Evolutionary conservation across 1,284 basidiomycete species (phyloP).

Genomic region (Ganoderma boninense): DNA sequence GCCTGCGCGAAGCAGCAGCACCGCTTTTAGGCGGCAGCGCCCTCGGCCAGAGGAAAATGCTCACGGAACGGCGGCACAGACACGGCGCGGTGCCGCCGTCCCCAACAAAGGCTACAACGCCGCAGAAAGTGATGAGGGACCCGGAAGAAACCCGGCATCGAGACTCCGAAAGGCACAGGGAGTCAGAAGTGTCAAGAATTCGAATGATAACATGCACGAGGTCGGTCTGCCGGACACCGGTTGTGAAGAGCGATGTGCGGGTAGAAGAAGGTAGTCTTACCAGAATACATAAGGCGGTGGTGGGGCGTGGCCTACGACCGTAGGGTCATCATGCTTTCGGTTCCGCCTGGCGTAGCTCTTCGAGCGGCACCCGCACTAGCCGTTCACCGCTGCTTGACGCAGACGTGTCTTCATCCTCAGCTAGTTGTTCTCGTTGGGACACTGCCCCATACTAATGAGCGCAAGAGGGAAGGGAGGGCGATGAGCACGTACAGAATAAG

Average conservation of each 20-base stretch:
- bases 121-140: not conserved
- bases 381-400: slow-evolving; percentile 41
- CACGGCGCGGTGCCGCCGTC: slow-evolving; percentile 24
- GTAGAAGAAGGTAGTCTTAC: not conserved
- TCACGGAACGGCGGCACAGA: slow-evolving; percentile 35
- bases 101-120: not conserved
- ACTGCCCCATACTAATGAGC: slow-evolving; percentile 44
- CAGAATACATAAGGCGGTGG: slow-evolving; percentile 1
- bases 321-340: slow-evolving; percentile 18
- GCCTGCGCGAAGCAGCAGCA: not conserved
- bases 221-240: not conserved
- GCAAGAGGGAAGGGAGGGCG: not conserved
- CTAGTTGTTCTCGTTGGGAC: slow-evolving; percentile 47
- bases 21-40: not conserved
- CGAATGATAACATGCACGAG: not conserved
- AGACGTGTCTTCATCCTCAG: slow-evolving; percentile 37
- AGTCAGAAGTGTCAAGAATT: not conserved
- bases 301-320: not conserved
- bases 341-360: slow-evolving; percentile 53
- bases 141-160: not conserved
- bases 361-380: slow-evolving; percentile 72
- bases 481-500: slow-evolving; percentile 63
- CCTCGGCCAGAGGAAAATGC: not conserved
- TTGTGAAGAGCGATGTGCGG: not conserved
- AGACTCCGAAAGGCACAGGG: not conserved